A percentile compares a stretch with the other conserved stretches of the same genome.
Conservation (phyloP, 306 rosid genomes). For the Lagenaria siceraria region DNA sequence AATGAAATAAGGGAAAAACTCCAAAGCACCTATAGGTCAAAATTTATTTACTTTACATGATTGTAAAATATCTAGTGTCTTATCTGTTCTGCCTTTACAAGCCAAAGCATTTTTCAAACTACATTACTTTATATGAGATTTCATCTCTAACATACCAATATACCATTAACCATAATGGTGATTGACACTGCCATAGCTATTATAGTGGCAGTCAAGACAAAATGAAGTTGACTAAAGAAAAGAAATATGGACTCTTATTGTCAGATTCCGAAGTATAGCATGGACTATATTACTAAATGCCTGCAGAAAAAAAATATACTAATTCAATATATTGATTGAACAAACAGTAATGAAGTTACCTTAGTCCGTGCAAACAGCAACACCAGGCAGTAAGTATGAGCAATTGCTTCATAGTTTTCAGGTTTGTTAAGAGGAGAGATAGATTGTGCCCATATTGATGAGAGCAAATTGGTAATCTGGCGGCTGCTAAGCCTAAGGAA, state of each 20-base stretch:
- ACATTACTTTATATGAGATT: neutral
- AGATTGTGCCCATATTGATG: conserved; percentile 79
- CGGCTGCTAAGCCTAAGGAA: conserved; percentile 50
- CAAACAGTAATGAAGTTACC: conserved; percentile 32
- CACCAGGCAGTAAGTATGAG: conserved; percentile 60
- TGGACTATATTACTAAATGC: neutral
- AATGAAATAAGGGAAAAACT: too few relatives aligned
- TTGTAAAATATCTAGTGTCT: neutral
- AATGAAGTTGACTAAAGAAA: neutral
- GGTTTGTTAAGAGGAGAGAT: conserved; percentile 58
- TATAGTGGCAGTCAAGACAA: neutral
- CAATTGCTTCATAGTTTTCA: conserved; percentile 67
- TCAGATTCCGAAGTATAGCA: neutral
- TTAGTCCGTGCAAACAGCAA: conserved; percentile 52
- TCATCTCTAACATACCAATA: neutral
- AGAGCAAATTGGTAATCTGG: conserved; percentile 54
- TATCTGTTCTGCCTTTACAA: neutral
- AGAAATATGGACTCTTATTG: neutral
- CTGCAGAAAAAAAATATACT: neutral
- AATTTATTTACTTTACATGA: neutral
- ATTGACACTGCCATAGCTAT: neutral
- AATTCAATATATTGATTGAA: conserved; percentile 4
- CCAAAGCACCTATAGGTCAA: neutral
- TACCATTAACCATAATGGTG: neutral
- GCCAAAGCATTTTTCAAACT: neutral